A percentile compares a stretch with the other conserved stretches of the same genome.
These are phyloP conservation scores for Pseudofabraea citricarpa DNA, from an alignment of 2,329 filamentous ascomycete species.

Conservation along the genomic window DNA sequence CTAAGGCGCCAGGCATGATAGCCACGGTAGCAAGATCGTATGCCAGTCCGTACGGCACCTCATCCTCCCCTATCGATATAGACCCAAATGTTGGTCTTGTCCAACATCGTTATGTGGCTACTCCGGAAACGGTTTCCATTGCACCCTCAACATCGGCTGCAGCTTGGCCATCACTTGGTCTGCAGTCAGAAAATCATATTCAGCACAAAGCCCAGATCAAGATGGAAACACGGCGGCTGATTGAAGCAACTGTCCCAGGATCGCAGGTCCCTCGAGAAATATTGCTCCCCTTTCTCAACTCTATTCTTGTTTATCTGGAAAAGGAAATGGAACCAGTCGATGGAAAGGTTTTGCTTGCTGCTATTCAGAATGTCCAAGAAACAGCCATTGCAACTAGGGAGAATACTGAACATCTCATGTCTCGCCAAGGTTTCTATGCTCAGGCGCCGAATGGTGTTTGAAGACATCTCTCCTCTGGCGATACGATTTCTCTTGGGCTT, in stretches of 20 bases:
- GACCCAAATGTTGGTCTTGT: not conserved
- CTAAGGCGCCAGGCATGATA: too few relatives aligned
- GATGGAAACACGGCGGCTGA: slow-evolving; percentile 4
- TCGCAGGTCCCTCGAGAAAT: slow-evolving; percentile 6
- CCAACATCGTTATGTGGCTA: not conserved
- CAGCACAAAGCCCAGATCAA: slow-evolving; percentile 8
- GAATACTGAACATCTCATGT: slow-evolving; percentile 1
- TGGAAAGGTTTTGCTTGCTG: slow-evolving; percentile 6
- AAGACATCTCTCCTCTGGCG: too few relatives aligned
- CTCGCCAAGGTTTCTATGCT: not conserved
- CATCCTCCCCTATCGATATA: slow-evolving; percentile 1
- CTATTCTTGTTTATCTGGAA: slow-evolving; percentile 7
- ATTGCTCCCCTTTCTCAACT: slow-evolving; percentile 6
- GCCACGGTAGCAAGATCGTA: too few relatives aligned
- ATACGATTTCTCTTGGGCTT: too few relatives aligned
- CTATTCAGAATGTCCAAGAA: slow-evolving; percentile 3
- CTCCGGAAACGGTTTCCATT: slow-evolving; percentile 2
- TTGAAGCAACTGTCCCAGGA: slow-evolving; percentile 5
- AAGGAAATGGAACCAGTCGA: slow-evolving; percentile 4
- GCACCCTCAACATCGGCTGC: too few relatives aligned
- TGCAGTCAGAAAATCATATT: slow-evolving; percentile 1
- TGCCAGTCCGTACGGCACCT: not conserved
- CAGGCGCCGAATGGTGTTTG: not conserved
- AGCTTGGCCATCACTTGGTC: slow-evolving; percentile 6
- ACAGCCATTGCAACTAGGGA: not conserved